Evolutionary conservation across 2,329 filamentous ascomycete species (phyloP), one percentile per base, ranked within the genome.

Genomic region (Claviceps purpurea): DNA sequence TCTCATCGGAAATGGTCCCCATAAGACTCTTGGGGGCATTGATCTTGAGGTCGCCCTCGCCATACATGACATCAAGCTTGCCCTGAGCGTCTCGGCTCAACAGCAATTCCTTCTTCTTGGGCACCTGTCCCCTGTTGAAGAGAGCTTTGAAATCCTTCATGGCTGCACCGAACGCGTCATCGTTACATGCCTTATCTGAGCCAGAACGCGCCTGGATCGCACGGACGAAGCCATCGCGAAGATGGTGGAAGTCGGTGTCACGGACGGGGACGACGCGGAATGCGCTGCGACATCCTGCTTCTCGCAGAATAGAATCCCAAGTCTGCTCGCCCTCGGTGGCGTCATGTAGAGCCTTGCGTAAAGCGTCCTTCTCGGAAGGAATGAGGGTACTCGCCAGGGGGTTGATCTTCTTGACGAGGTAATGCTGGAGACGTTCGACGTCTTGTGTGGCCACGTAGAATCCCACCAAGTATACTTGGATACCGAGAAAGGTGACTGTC

Each of bases 401-500:
- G 63, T 88, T 88, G 60, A 94, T 79, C 56, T 81, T 81, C 63
- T 83, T 82, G 55, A 94, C 78, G 34, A 97, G 76, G 45, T 81
- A 79, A 58, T 78, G 75, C 68, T 97, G 91, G 42, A 98, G 74
- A n/a, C 77, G 75, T 4, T 84, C 81, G 54, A 98, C 82, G 62
- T 95, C 89, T 40, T 83, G 73, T 0, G 85, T 91, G 26, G 89
- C 87, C 26, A 97, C 77, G 70, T 98, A 98, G 60, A 94, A 81
- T 16, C 91, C 93, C 0, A 95, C 86, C 18, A 97, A 86, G 70
- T 98, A 98, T 50, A 98, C 93, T 65, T 95, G 84, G 45, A 98
- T 89, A 48, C 80, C 74, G 45, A 97, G 71, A 67, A 97, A 95
- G 24, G 87, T 94, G 37, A 98, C 93, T 1, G 85, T 89, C 52